Evolutionary conservation across 1,284 basidiomycete species (phyloP).

Genomic region (Wallemia ichthyophaga): DNA sequence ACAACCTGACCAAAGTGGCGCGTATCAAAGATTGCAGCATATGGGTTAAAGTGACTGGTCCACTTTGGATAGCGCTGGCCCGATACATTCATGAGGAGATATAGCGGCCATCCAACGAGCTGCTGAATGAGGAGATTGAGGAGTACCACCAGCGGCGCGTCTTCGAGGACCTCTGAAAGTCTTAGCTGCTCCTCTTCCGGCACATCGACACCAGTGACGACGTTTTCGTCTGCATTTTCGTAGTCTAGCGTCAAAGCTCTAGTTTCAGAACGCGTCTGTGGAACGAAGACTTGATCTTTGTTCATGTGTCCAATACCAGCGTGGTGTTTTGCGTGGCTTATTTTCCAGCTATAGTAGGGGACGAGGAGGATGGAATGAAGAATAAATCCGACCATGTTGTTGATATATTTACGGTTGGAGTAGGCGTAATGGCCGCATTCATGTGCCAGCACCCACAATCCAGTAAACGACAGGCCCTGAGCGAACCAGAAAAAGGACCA

Average conservation of each 20-base stretch:
- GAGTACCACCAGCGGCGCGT: conserved; percentile 61
- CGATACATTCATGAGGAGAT: conserved; percentile 56
- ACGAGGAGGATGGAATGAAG: conserved; percentile 79
- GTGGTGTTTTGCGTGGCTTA: conserved; percentile 83
- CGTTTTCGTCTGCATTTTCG: conserved; percentile 27
- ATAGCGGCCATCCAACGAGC: conserved; percentile 61
- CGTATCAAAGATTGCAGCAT: conserved; percentile 49
- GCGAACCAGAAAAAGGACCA: conserved; percentile 61
- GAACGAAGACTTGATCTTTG: conserved; percentile 90
- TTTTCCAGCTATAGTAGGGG: conserved; percentile 93
- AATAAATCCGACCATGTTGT: conserved; percentile 80
- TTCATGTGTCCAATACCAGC: conserved; percentile 82
- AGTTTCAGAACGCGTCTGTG: conserved; percentile 47
- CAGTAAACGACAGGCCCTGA: conserved; percentile 66
- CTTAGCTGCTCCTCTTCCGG: conserved; percentile 41
- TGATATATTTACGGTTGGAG: conserved; percentile 76
- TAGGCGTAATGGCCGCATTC: conserved; percentile 86
- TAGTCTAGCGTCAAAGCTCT: conserved; percentile 30
- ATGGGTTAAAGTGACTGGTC: conserved; percentile 64
- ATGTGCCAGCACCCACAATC: conserved; percentile 65
- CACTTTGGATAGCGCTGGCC: conserved; percentile 60
- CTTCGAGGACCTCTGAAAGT: conserved; percentile 60
- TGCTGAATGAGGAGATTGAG: conserved; percentile 31
- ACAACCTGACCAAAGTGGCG: conserved; percentile 46
- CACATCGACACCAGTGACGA: conserved; percentile 30